Percentiles rank a stretch among this genome's conserved stretches.
These are phyloP conservation scores for Pseudogymnoascus sp. DNA, from an alignment of 2,329 filamentous ascomycete genomes.

Conservation along the genomic window DNA sequence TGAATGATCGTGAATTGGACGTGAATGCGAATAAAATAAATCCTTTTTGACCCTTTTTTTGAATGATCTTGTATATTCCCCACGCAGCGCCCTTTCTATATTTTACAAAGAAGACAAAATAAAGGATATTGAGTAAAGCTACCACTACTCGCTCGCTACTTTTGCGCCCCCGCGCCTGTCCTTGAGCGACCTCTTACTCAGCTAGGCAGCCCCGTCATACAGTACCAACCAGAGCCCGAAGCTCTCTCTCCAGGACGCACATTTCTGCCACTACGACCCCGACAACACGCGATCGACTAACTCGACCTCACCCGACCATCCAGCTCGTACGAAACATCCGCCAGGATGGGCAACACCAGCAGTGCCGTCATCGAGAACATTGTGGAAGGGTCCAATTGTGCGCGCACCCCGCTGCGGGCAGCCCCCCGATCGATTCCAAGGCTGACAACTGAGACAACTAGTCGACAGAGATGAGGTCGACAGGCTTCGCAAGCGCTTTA, in stretches of 20 bases:
- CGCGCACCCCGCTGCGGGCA: slow-evolving; percentile 15
- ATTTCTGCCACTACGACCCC: not conserved
- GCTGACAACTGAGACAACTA: slow-evolving; percentile 31
- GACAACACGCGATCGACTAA: not conserved
- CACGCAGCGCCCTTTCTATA: not conserved
- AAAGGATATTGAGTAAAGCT: not conserved
- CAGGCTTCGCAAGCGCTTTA: slow-evolving; percentile 89
- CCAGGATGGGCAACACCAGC: slow-evolving; percentile 58
- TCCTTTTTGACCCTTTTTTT: not conserved
- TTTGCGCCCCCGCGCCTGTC: not conserved
- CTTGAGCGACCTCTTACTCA: not conserved
- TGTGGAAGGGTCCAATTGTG: slow-evolving; percentile 95
- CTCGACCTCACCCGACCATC: not conserved
- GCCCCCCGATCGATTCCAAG: not conserved
- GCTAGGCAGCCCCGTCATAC: not conserved
- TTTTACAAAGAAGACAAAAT: not conserved
- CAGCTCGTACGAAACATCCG: slow-evolving; percentile 9
- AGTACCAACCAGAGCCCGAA: not conserved
- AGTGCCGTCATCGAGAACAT: slow-evolving; percentile 85
- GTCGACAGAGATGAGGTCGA: slow-evolving; percentile 98
- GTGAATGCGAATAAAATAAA: not conserved
- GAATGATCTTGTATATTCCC: not conserved
- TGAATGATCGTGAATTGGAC: not conserved
- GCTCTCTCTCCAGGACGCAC: not conserved
- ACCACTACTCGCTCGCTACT: not conserved